Percentiles rank a stretch among this genome's conserved stretches.
Evolutionary conservation across 78 protist species (phyloP).

Genomic region (Trichosphaerium sp.): DNA sequence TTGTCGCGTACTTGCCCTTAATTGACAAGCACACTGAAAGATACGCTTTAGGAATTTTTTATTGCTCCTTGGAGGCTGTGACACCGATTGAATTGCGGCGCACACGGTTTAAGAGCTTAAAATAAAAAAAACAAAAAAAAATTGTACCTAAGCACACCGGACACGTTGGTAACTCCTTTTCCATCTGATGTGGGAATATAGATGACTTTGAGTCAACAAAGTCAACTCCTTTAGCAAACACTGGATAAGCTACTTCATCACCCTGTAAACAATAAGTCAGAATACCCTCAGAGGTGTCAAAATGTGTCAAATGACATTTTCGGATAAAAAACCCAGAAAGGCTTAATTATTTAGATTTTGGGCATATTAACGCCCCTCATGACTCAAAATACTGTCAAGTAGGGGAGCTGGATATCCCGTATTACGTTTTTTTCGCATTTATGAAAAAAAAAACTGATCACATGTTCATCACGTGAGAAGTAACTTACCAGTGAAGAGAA

Average conservation of each 20-base stretch:
- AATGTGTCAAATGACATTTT: background rate
- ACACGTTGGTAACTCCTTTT: constrained; percentile 75
- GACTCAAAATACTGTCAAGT: too few species aligned
- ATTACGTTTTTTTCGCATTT: background rate
- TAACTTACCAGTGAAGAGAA: constrained; percentile 33
- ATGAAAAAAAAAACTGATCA: background rate
- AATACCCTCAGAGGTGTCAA: background rate
- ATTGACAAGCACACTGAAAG: too few species aligned
- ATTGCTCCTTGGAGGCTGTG: too few species aligned
- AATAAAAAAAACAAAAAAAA: too few species aligned
- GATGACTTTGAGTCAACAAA: too few species aligned
- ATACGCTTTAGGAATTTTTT: too few species aligned
- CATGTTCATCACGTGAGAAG: background rate
- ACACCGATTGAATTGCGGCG: too few species aligned
- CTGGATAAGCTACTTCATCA: background rate
- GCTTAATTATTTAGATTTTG: constrained; percentile 17
- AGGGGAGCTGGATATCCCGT: too few species aligned
- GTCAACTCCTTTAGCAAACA: background rate
- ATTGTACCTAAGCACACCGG: constrained; percentile 68
- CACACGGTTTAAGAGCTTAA: too few species aligned
- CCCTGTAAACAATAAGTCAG: constrained; percentile 33
- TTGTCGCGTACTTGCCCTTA: too few species aligned
- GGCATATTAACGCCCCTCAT: too few species aligned
- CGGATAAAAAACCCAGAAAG: background rate
- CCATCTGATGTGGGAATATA: background rate